Evolutionary conservation across 140 eudicot species (phyloP).

Genomic region (Ambrosia hybrid): DNA sequence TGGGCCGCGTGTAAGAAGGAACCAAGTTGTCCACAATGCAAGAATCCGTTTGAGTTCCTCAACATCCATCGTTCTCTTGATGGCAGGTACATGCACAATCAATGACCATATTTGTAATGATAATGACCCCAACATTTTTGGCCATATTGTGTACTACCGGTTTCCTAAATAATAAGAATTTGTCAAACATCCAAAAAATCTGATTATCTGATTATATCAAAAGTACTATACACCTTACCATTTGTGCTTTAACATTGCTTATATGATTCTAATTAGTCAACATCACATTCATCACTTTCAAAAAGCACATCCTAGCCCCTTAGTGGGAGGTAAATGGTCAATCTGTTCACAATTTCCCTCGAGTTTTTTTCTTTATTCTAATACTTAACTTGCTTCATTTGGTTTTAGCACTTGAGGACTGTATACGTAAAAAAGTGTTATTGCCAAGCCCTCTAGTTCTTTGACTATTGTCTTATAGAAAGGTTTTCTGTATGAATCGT

Average conservation of each 20-base stretch:
- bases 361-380: too few relatives aligned
- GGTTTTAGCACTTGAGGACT: too few relatives aligned
- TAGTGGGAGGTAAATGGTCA: not conserved
- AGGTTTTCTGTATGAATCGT: too few relatives aligned
- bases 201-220: too few relatives aligned
- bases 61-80: conserved; percentile 70
- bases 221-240: not conserved
- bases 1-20: conserved; percentile 74
- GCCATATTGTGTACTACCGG: not conserved
- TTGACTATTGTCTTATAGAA: too few relatives aligned
- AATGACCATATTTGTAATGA: too few relatives aligned
- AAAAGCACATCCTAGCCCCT: not conserved
- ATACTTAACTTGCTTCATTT: too few relatives aligned
- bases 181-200: not conserved
- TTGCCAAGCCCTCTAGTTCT: too few relatives aligned
- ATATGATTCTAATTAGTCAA: too few relatives aligned
- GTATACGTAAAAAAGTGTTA: too few relatives aligned
- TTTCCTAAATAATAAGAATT: too few relatives aligned
- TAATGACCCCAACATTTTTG: too few relatives aligned
- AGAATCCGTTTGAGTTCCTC: conserved; percentile 66
- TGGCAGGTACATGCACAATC: conserved; percentile 50
- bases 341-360: not conserved
- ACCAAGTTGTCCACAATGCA: conserved; percentile 81
- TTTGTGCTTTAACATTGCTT: not conserved
- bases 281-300: not conserved